phyloP scores from a whole-genome alignment of 768 basidiomycete genomes.

The Pisolithus albus region DNA sequence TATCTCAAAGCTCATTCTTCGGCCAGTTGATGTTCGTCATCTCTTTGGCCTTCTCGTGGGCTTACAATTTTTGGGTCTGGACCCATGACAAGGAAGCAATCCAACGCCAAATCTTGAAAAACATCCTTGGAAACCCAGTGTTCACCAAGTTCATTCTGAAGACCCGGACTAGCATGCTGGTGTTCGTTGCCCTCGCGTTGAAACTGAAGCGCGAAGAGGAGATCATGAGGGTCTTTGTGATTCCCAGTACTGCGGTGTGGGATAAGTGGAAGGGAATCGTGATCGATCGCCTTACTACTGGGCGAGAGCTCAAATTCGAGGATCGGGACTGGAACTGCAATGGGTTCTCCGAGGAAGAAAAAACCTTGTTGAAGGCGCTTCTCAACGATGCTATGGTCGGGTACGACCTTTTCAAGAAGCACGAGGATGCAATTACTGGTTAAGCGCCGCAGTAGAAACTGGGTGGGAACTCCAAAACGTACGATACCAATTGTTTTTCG shows the following conservation, averaged over 20 bases:
- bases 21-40: constrained; percentile 31
- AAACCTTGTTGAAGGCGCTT: not conserved
- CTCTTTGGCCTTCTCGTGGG: constrained; percentile 28
- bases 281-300: not conserved
- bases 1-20: constrained; percentile 26
- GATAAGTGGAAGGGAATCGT: not conserved
- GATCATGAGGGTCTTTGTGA: not conserved
- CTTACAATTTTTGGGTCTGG: constrained; percentile 25
- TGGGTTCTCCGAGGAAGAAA: not conserved
- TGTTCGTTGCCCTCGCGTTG: not conserved
- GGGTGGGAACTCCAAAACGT: too few relatives aligned
- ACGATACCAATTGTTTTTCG: too few relatives aligned
- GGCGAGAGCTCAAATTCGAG: not conserved
- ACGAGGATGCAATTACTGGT: not conserved
- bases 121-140: not conserved
- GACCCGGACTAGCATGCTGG: constrained; percentile 1
- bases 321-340: not conserved
- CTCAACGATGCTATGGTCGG: not conserved
- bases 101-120: constrained; percentile 16
- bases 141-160: not conserved
- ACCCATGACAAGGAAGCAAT: constrained; percentile 23
- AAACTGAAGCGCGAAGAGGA: not conserved
- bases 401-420: not conserved
- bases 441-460: too few relatives aligned
- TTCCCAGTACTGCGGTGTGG: not conserved